phyloP scores from a whole-genome alignment of 2,329 filamentous ascomycete genomes.

The Paecilomyces sp. region DNA sequence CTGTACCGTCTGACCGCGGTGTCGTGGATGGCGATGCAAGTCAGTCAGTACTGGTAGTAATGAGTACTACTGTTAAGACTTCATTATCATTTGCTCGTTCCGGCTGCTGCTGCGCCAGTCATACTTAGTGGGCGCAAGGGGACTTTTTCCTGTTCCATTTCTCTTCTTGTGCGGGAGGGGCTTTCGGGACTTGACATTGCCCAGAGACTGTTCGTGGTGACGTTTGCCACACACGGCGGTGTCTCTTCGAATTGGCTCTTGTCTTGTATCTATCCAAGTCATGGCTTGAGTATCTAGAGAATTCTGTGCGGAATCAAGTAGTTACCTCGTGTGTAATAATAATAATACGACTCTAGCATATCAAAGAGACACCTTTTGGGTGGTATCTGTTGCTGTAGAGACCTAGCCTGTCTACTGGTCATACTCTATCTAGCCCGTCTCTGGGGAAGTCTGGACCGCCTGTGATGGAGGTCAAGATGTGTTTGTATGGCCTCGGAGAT shows the following conservation, averaged over 20 bases:
- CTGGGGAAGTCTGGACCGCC: background rate
- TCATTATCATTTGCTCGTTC: background rate
- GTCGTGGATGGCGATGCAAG: background rate
- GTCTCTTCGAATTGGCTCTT: background rate
- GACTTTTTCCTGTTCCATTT: background rate
- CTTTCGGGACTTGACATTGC: background rate
- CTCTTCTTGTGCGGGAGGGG: background rate
- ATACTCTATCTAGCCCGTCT: background rate
- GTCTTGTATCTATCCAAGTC: background rate
- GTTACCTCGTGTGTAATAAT: too few species aligned
- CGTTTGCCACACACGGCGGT: background rate
- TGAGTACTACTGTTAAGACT: background rate
- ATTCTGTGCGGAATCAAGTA: background rate
- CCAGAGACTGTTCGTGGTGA: background rate
- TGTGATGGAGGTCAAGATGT: background rate
- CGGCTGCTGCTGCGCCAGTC: background rate
- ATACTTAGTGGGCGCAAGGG: background rate
- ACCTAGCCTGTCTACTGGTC: too few species aligned
- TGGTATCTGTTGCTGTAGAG: too few species aligned
- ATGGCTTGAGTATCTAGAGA: background rate
- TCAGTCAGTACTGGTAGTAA: background rate
- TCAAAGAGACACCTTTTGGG: too few species aligned
- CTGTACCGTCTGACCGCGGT: background rate
- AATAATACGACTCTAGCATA: too few species aligned
- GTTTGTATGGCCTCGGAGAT: background rate